phyloP scores from a whole-genome alignment of 2,329 filamentous ascomycete genomes.

The Niveomyces coronatus region DNA sequence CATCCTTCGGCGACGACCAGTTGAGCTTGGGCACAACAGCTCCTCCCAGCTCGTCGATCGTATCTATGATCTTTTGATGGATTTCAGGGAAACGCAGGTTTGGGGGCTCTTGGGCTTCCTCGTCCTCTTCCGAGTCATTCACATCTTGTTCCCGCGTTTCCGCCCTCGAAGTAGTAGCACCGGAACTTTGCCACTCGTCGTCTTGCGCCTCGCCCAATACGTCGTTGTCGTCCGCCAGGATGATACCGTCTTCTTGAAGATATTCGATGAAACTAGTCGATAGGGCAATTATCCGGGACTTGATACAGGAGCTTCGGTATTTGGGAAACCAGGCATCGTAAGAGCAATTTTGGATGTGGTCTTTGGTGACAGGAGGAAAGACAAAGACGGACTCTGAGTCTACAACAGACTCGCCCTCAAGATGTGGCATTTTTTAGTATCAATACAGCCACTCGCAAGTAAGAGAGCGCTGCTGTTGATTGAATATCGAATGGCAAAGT shows the following conservation, averaged over 20 bases:
- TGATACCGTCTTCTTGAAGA: constrained; percentile 83
- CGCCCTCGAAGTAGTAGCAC: constrained; percentile 15
- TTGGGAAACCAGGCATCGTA: constrained; percentile 86
- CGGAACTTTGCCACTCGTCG: constrained; percentile 35
- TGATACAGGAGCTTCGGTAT: constrained; percentile 73
- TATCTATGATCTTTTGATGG: constrained; percentile 65
- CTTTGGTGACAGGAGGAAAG: constrained; percentile 75
- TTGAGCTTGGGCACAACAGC: constrained; percentile 88
- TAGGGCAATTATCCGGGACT: constrained; percentile 75
- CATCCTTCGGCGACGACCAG: constrained; percentile 95
- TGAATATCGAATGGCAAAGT: not conserved
- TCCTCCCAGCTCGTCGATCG: constrained; percentile 73
- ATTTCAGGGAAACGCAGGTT: constrained; percentile 57
- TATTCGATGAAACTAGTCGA: constrained; percentile 70
- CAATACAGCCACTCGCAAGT: too few species aligned
- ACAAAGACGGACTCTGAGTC: constrained; percentile 29
- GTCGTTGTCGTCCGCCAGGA: constrained; percentile 63
- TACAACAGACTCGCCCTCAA: not conserved
- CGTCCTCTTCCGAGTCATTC: constrained; percentile 43
- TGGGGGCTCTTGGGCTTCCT: constrained; percentile 31
- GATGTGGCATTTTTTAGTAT: constrained; percentile 28
- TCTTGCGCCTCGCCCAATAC: constrained; percentile 42
- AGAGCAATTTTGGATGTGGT: constrained; percentile 88
- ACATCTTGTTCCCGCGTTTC: constrained; percentile 32
- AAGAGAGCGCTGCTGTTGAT: too few species aligned